A percentile compares a stretch with the other conserved stretches of the same genome.
phyloP scores from a whole-genome alignment of 306 rosid species.

The Cyclanthera cordifolia region DNA sequence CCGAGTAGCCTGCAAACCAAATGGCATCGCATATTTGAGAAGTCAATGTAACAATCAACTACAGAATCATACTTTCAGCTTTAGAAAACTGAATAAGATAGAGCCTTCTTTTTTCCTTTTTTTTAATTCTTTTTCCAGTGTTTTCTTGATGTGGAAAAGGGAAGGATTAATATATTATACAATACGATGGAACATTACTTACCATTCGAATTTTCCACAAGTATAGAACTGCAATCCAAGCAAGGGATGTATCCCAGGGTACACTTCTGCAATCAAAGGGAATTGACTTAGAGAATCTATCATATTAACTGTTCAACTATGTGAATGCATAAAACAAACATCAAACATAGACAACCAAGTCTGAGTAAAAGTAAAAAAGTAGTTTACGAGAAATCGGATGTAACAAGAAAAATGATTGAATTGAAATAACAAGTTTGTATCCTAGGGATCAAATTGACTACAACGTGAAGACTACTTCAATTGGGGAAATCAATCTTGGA shows the following conservation, averaged over 20 bases:
- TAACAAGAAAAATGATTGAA: neutral
- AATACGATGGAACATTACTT: conserved; percentile 18
- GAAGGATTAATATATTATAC: neutral
- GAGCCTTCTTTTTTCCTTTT: neutral
- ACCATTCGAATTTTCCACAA: conserved; percentile 92
- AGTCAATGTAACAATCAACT: neutral
- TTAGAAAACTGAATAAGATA: neutral
- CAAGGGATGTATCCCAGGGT: conserved; percentile 69
- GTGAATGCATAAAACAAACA: conserved; percentile 2
- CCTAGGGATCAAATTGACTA: neutral
- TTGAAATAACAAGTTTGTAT: neutral
- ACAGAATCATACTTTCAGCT: neutral
- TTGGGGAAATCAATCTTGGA: neutral
- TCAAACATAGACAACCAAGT: neutral
- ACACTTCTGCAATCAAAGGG: conserved; percentile 43
- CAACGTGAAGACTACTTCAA: neutral
- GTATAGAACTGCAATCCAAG: conserved; percentile 87
- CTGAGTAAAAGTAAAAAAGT: neutral
- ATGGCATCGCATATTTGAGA: neutral
- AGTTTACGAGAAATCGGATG: neutral
- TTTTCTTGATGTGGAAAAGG: neutral
- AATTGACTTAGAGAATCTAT: conserved; percentile 13
- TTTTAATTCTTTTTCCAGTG: neutral
- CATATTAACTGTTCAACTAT: conserved; percentile 13
- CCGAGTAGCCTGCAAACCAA: conserved; percentile 9